Percentiles rank a stretch among this genome's conserved stretches.
Conservation (phyloP, 2,329 filamentous ascomycete species). For the Verticillium longisporum region DNA sequence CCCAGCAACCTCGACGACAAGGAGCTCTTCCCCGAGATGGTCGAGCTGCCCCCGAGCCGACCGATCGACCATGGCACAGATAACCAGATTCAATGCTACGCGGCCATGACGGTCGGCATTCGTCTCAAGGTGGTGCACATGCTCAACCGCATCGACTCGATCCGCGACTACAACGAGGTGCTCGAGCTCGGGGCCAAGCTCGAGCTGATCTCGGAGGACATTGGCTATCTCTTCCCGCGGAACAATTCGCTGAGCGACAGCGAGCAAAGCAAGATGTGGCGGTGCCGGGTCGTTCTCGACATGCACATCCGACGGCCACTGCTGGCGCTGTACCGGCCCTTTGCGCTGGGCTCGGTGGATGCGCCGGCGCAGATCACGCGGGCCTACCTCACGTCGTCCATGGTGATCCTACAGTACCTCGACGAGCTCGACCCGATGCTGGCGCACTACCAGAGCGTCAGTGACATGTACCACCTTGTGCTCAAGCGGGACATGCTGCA, state of each 20-base stretch:
- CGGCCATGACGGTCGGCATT: constrained; percentile 39
- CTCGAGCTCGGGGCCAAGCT: constrained; percentile 46
- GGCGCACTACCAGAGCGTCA: constrained; percentile 38
- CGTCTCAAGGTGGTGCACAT: constrained; percentile 44
- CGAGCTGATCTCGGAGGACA: constrained; percentile 46
- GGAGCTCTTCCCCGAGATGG: constrained; percentile 40
- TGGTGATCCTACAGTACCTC: constrained; percentile 47
- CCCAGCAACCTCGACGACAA: constrained; percentile 47
- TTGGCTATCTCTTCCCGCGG: constrained; percentile 44
- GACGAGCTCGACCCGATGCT: constrained; percentile 44
- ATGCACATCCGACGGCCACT: constrained; percentile 47
- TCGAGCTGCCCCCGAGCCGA: constrained; percentile 38
- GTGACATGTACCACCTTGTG: constrained; percentile 46
- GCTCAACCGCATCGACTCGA: constrained; percentile 42
- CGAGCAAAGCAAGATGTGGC: constrained; percentile 43
- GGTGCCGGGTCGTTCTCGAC: constrained; percentile 42
- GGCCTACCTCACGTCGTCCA: constrained; percentile 46
- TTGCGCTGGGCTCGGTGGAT: constrained; percentile 43
- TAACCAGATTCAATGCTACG: constrained; percentile 47
- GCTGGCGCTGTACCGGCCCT: constrained; percentile 46
- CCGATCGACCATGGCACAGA: constrained; percentile 46
- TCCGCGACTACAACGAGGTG: constrained; percentile 47
- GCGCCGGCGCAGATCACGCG: constrained; percentile 44
- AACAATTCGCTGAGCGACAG: constrained; percentile 32
- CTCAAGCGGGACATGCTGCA: constrained; percentile 48